Evolutionary conservation across 2,329 filamentous ascomycete genomes (phyloP).

Genomic region (Botrytis squamosa): DNA sequence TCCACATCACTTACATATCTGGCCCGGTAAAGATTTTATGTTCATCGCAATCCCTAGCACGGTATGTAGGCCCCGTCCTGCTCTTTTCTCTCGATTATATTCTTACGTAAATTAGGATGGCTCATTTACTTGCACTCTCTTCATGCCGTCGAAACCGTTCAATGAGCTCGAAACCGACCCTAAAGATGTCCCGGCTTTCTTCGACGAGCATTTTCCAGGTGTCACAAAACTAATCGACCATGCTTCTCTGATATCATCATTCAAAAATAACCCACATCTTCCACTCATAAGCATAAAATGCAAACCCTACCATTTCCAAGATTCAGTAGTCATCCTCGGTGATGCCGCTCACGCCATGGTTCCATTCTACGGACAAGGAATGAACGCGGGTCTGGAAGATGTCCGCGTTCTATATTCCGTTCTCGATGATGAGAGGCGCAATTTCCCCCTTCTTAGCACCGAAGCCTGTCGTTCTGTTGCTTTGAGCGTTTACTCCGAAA

Average conservation of each 20-base stretch:
- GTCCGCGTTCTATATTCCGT: slow-evolving; percentile 83
- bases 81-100: background rate
- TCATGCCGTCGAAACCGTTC: slow-evolving; percentile 73
- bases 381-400: slow-evolving; percentile 96
- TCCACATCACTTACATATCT: slow-evolving; percentile 93
- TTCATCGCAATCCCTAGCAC: slow-evolving; percentile 88
- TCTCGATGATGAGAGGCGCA: slow-evolving; percentile 56
- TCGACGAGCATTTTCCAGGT: slow-evolving; percentile 82
- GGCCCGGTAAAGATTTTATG: slow-evolving; percentile 93
- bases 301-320: slow-evolving; percentile 76
- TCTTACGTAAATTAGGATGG: slow-evolving; percentile 61
- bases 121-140: slow-evolving; percentile 92
- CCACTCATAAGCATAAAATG: slow-evolving; percentile 94
- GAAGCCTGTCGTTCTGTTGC: slow-evolving; percentile 61
- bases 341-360: slow-evolving; percentile 98
- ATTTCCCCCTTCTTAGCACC: slow-evolving; percentile 51
- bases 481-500: slow-evolving; percentile 70
- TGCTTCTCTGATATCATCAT: slow-evolving; percentile 69
- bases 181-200: slow-evolving; percentile 65
- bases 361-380: slow-evolving; percentile 96
- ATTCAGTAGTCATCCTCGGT: slow-evolving; percentile 79
- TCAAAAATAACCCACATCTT: slow-evolving; percentile 79
- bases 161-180: slow-evolving; percentile 63
- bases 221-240: slow-evolving; percentile 71
- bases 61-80: slow-evolving; percentile 19